Percentiles rank a stretch among this genome's conserved stretches.
Evolutionary conservation across 2,329 filamentous ascomycete genomes (phyloP).

Genomic region (Aureobasidium sp.): DNA sequence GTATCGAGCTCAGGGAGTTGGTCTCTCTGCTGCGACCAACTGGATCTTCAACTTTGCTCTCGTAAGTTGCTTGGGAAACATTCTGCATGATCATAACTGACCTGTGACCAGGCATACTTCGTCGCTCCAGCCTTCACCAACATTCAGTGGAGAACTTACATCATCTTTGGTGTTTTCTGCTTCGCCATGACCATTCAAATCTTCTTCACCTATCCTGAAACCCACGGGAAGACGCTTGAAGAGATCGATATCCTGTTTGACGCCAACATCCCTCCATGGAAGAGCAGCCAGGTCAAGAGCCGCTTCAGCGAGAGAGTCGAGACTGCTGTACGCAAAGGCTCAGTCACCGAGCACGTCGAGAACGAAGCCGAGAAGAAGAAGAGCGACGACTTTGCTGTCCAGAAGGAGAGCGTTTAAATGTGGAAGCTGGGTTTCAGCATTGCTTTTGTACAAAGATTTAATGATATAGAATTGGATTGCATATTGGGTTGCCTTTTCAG

Average conservation of each 20-base stretch:
- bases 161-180: constrained; percentile 43
- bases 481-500: not conserved
- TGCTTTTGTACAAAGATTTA: not conserved
- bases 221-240: constrained; percentile 28
- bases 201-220: constrained; percentile 36
- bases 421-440: not conserved
- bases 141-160: constrained; percentile 50
- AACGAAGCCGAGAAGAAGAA: constrained; percentile 14
- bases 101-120: constrained; percentile 54
- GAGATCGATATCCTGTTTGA: constrained; percentile 34
- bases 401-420: not conserved
- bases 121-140: constrained; percentile 53
- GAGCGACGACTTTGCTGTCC: not conserved
- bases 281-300: constrained; percentile 23
- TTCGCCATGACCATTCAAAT: constrained; percentile 38
- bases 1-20: constrained; percentile 54
- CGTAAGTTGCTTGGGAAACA: constrained; percentile 35
- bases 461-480: not conserved
- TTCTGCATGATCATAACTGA: constrained; percentile 23
- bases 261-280: constrained; percentile 23
- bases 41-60: constrained; percentile 30
- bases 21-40: constrained; percentile 49
- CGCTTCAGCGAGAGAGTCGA: constrained; percentile 13
- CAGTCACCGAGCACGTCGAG: constrained; percentile 7
- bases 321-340: not conserved